These are phyloP conservation scores for Mycena rosella DNA, from an alignment of 768 basidiomycete species.

Conservation along the genomic window DNA sequence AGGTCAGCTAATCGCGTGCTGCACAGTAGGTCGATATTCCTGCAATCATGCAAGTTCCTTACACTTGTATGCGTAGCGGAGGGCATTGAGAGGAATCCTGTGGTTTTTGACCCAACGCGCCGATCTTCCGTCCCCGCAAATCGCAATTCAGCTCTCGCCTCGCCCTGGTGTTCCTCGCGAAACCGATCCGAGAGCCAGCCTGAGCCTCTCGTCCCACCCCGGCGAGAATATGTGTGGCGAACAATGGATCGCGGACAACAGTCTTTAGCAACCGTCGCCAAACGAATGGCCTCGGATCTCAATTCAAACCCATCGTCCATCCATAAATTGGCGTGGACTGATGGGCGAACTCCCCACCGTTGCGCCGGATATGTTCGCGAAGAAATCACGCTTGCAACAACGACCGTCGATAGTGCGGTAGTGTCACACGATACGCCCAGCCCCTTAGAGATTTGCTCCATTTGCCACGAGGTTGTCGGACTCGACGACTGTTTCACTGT, in stretches of 20 bases:
- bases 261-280: conserved; percentile 2
- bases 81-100: too few species aligned
- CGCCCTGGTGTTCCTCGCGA: too few species aligned
- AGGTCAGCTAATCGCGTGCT: background rate
- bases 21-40: too few species aligned
- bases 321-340: background rate
- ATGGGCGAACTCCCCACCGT: background rate
- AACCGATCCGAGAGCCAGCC: too few species aligned
- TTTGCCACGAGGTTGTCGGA: conserved; percentile 9
- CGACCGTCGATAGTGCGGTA: background rate
- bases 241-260: background rate
- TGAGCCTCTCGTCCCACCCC: background rate
- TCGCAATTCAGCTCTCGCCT: too few species aligned
- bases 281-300: background rate
- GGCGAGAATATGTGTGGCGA: conserved; percentile 16
- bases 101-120: too few species aligned
- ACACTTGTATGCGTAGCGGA: too few species aligned
- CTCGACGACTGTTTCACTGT: background rate
- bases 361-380: conserved; percentile 8
- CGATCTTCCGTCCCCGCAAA: too few species aligned
- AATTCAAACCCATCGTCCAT: background rate
- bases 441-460: background rate
- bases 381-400: conserved; percentile 9
- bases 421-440: conserved; percentile 2
- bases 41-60: too few species aligned